Percentiles rank a stretch among this genome's conserved stretches.
These are phyloP conservation scores for Leptodontidium sp. DNA, from an alignment of 2,329 filamentous ascomycete genomes.

Conservation along the genomic window DNA sequence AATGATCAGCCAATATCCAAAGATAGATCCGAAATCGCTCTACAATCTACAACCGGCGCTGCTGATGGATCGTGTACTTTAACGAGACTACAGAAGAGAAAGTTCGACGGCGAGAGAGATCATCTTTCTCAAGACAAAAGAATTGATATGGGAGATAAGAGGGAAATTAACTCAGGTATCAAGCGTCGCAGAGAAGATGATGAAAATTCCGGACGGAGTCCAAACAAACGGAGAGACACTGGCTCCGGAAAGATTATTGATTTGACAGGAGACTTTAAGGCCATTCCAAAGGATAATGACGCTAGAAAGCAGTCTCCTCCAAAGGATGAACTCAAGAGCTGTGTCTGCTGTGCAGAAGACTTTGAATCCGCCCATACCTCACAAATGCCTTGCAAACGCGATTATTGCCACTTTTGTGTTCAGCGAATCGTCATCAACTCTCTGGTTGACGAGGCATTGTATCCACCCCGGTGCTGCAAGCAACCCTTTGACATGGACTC, in stretches of 20 bases:
- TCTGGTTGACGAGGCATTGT: slow-evolving; percentile 20
- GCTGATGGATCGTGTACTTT: not conserved
- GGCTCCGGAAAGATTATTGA: not conserved
- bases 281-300: not conserved
- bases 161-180: not conserved
- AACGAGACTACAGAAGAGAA: not conserved
- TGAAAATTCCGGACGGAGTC: not conserved
- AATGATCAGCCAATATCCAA: not conserved
- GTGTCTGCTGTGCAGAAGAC: not conserved
- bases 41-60: not conserved
- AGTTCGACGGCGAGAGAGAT: not conserved
- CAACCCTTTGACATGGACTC: slow-evolving; percentile 22
- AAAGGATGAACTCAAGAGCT: not conserved
- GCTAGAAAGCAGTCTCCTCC: not conserved
- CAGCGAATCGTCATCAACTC: slow-evolving; percentile 21
- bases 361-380: not conserved
- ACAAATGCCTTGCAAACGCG: slow-evolving; percentile 21
- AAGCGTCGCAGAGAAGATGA: not conserved
- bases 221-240: not conserved
- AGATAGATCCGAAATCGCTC: not conserved
- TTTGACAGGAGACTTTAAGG: not conserved
- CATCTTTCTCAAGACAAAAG: not conserved
- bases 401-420: slow-evolving; percentile 23
- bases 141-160: not conserved
- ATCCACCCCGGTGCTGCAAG: slow-evolving; percentile 26